Evolutionary conservation across 2,329 filamentous ascomycete genomes (phyloP).

Genomic region (Pestalotiopsis sp.): DNA sequence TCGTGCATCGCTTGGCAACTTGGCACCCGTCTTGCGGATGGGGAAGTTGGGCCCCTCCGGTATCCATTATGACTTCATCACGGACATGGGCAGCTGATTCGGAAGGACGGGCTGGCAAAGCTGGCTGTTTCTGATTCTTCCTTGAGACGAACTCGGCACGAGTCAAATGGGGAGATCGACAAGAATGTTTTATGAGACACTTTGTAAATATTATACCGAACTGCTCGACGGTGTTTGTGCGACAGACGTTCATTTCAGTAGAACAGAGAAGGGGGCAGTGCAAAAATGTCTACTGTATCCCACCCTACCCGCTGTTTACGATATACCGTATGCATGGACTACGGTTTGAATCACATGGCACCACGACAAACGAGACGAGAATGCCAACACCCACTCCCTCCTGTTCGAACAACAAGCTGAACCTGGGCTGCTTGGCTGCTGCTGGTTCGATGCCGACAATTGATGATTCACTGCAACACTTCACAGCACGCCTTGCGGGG

Average conservation of each 20-base stretch:
- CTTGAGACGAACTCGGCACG: slow-evolving; percentile 4
- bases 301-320: background rate
- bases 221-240: background rate
- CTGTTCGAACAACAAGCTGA: background rate
- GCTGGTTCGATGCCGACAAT: background rate
- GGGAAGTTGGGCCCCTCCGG: background rate
- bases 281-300: background rate
- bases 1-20: background rate
- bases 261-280: background rate
- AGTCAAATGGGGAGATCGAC: background rate
- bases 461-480: background rate
- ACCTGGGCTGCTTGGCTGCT: no score
- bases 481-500: background rate
- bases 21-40: background rate
- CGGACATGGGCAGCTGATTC: background rate
- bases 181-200: background rate
- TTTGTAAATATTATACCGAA: background rate
- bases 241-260: background rate
- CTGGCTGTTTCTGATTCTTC: background rate
- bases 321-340: background rate
- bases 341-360: background rate
- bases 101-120: background rate
- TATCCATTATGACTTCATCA: slow-evolving; percentile 3
- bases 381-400: background rate
- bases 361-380: background rate